Base-by-base conservation (phyloP, 1,284 basidiomycete genomes). In the Ganoderma boninense region DNA sequence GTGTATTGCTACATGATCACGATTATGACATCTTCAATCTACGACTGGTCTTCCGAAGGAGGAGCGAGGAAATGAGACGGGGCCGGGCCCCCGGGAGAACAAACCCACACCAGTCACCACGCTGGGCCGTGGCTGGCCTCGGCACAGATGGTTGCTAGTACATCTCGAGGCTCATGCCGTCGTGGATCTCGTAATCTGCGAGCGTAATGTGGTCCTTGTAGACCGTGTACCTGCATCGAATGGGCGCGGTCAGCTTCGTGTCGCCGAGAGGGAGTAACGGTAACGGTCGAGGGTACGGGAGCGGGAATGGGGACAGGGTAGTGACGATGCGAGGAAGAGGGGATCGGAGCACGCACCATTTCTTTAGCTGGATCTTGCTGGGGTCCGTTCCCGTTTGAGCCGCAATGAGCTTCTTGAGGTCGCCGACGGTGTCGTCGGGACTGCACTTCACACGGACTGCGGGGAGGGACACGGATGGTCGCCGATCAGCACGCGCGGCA, bases 151-250 rank as follows among this genome's bases (percentile, higher is more conserved):
- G 13, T 23, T 11, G 32, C 71, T 77, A 97, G 82, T 97, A 96
- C 95, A 97, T 92, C 85, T 97, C 95, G 79, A 97, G 84, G 82
- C 94, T 96, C 95, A 96, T 96, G 44, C 96, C 96, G 79, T 97
- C 95, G 79, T 96, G 83, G 71, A 97, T 97, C 84, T 98, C 97
- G 79, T 98, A 99, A 82, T 99, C 98, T 56, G 88, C 82, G 18
- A 99, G 87, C 6, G 95, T 95, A 78, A 99, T 97, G 80, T 98
- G 95, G 79, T 97, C 96, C 82, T 97, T 97, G 86, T 92, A 97
- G 63, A 91, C 92, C 1, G 89, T 97, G 80, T 97, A 97, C 95
- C 95, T 96, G 72, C 49, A 56, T 40, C 14, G 57, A 11, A 13
- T 16, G 20, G n/a, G 57, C 2, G 14, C 4, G 38, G 40, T 61